Evolutionary conservation across 2,329 filamentous ascomycete species (phyloP), one percentile per base, ranked within the genome.

Genomic region (Hysterium pulicare): DNA sequence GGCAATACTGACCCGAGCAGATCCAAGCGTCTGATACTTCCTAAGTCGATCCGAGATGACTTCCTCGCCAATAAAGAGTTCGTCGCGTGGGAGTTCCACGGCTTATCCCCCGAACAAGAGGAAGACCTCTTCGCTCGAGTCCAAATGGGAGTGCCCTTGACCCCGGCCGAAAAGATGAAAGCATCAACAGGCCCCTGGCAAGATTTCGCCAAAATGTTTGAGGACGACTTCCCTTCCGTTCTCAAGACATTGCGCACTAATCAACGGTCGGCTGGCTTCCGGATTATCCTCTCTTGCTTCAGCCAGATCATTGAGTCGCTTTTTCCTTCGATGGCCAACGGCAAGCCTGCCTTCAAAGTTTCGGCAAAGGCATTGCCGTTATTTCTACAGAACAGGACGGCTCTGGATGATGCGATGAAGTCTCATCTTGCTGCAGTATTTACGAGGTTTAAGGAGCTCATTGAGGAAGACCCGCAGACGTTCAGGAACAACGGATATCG

Each of bases 71-170:
- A 51, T 2, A 68, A 67, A 37, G 60, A 67, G 4, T 65, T 76
- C 31, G 62, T 72, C 4, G 69, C 67, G 19, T 71, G 68, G 23
- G 71, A 75, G 33, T 74, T 70, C 47, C 48, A 55, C 5, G 55
- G 69, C 16, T 50, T 76, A 3, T 59, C 53, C 3, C 45, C 55
- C 10, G 58, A 63, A 10, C 70, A 73, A 40, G 72, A 75, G 46
- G 71, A 75, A 42, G 73, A 73, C 9, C 62, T 75, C 37, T 75
- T 75, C 45, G 66, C 71, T 5, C 58, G 72, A 11, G 72, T 75
- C 0, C 72, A 76, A 40, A 63, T 70, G 45, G 73, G 72, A 7
- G 54, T 74, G 5, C 66, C 67, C 22, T 61, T 75, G 3, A 71
- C 64, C 3, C 55, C 62, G 7, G 72, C 71, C 0, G 73, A 75